phyloP scores from a whole-genome alignment of 306 rosid genomes.

The Vigna unguiculata region DNA sequence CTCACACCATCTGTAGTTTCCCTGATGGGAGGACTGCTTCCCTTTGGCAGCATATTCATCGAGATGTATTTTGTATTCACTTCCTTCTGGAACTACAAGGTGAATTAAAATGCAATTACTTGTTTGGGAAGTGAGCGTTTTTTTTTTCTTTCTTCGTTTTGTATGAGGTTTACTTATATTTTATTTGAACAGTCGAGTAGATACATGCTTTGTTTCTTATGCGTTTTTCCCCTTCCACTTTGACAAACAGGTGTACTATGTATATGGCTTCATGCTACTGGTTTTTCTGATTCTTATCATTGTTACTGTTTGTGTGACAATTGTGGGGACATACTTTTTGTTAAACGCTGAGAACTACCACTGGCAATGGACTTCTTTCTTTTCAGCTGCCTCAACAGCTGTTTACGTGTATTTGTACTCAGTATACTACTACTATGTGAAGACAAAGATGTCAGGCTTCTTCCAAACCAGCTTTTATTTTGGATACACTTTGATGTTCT shows the following conservation, averaged over 20 bases:
- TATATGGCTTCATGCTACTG: slow-evolving; percentile 97
- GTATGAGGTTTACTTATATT: slow-evolving; percentile 19
- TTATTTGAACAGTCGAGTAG: slow-evolving; percentile 14
- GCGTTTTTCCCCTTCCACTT: slow-evolving; percentile 40
- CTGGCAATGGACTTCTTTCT: slow-evolving; percentile 99
- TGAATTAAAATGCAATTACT: slow-evolving; percentile 36
- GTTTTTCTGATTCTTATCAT: slow-evolving; percentile 91
- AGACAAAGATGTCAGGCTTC: slow-evolving; percentile 99
- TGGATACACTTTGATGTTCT: slow-evolving; percentile 98
- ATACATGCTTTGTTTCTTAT: slow-evolving; percentile 29
- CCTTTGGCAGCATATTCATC: slow-evolving; percentile 98
- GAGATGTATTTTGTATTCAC: slow-evolving; percentile 99
- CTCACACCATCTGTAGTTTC: slow-evolving; percentile 97
- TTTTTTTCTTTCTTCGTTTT: not conserved
- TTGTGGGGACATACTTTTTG: slow-evolving; percentile 97
- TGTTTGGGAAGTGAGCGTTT: slow-evolving; percentile 16
- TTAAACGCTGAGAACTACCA: slow-evolving; percentile 99
- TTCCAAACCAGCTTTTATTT: slow-evolving; percentile 99
- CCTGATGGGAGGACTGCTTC: slow-evolving; percentile 99
- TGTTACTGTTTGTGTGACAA: slow-evolving; percentile 97
- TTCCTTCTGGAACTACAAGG: slow-evolving; percentile 98
- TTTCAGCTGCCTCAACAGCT: slow-evolving; percentile 99
- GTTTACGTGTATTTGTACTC: slow-evolving; percentile 95
- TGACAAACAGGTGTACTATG: slow-evolving; percentile 93
- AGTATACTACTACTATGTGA: slow-evolving; percentile 89